Evolutionary conservation across 495 filamentous ascomycete genomes (phyloP).

Genomic region (Podospora fimiseda): DNA sequence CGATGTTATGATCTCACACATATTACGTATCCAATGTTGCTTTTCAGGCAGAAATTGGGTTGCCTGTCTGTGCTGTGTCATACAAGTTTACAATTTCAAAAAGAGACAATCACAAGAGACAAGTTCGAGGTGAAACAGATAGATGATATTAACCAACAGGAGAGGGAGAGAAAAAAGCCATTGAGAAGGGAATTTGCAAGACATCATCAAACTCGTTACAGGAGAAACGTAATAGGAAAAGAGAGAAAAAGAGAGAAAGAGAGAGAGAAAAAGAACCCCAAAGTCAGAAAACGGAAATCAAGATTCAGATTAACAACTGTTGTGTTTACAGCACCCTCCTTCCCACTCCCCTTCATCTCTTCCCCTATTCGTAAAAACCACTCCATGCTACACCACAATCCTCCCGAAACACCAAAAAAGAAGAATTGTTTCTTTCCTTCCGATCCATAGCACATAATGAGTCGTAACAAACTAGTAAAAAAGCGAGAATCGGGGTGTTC

Average conservation of each 20-base stretch:
- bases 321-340: slow-evolving; percentile 12
- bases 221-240: background rate
- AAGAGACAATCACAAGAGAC: background rate
- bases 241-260: slow-evolving; percentile 1
- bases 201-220: background rate
- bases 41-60: background rate
- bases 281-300: slow-evolving; percentile 8
- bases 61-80: too few relatives aligned
- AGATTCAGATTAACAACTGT: slow-evolving; percentile 18
- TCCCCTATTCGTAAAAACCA: slow-evolving; percentile 1
- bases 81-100: too few relatives aligned
- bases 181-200: background rate
- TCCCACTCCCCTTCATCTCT: background rate
- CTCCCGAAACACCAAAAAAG: background rate
- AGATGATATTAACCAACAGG: background rate
- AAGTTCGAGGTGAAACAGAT: background rate
- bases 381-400: background rate
- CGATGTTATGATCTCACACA: too few relatives aligned
- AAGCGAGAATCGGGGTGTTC: background rate
- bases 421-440: background rate
- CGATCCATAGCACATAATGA: slow-evolving; percentile 9
- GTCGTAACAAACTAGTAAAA: slow-evolving; percentile 2
- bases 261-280: background rate
- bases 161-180: background rate
- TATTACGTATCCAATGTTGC: too few relatives aligned